These are phyloP conservation scores for Gigaspora rosea DNA, from an alignment of 192 early-diverging fungal species.

Conservation along the genomic window DNA sequence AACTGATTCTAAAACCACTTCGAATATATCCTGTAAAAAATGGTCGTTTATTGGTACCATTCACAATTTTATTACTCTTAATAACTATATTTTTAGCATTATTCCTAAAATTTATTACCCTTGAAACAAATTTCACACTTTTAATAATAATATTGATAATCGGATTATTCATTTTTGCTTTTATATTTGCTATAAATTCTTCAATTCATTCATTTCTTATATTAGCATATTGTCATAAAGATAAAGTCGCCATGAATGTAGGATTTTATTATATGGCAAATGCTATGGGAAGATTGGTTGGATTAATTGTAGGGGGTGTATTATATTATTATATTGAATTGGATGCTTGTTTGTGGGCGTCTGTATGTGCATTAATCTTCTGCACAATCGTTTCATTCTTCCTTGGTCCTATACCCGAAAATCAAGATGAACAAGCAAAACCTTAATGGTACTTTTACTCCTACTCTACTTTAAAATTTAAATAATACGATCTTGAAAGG, in stretches of 20 bases:
- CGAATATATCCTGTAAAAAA: slow-evolving; percentile 19
- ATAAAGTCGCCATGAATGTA: slow-evolving; percentile 33
- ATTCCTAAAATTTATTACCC: background rate
- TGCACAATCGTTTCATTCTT: slow-evolving; percentile 7
- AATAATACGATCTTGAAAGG: no score
- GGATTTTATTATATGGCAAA: slow-evolving; percentile 37
- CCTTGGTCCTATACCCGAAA: slow-evolving; percentile 21
- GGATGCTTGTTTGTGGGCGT: slow-evolving; percentile 28
- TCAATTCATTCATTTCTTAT: slow-evolving; percentile 33
- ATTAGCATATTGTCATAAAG: slow-evolving; percentile 30
- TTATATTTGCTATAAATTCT: slow-evolving; percentile 33
- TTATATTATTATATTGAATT: slow-evolving; percentile 13
- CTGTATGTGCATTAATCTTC: slow-evolving; percentile 1
- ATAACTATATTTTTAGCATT: slow-evolving; percentile 4
- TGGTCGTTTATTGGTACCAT: slow-evolving; percentile 16
- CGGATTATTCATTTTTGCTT: slow-evolving; percentile 30
- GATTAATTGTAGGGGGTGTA: slow-evolving; percentile 20
- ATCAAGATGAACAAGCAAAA: no score
- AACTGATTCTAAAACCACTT: slow-evolving; percentile 34
- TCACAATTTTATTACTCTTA: slow-evolving; percentile 2
- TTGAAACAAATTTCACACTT: background rate
- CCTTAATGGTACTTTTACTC: no score
- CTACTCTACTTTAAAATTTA: no score
- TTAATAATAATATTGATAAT: background rate
- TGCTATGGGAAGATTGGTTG: slow-evolving; percentile 25